Percentiles rank a stretch among this genome's conserved stretches.
Conservation (phyloP, 1,284 basidiomycete species). For the Apiotrichum mycotoxinovorans region DNA sequence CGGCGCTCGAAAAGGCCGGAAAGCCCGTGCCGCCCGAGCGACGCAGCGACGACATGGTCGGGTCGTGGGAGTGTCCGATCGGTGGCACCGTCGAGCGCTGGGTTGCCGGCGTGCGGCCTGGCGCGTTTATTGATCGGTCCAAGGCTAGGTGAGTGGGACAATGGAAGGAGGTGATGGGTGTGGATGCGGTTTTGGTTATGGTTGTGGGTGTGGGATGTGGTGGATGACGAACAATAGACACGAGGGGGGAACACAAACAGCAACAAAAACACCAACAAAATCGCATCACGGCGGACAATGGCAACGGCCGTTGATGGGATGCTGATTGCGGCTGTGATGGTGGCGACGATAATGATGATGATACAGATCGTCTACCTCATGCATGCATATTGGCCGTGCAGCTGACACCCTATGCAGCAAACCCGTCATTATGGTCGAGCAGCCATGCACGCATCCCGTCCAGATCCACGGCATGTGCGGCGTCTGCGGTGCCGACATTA, state of each 20-base stretch:
- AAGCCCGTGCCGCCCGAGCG: conserved; percentile 26
- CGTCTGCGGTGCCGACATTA: conserved; percentile 89
- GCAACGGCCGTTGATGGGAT: too few relatives aligned
- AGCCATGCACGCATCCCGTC: conserved; percentile 89
- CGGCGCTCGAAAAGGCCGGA: conserved; percentile 16
- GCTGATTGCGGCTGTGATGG: too few relatives aligned
- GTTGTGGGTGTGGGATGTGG: too few relatives aligned
- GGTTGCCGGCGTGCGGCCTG: conserved; percentile 34
- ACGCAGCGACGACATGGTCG: conserved; percentile 66
- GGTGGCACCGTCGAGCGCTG: conserved; percentile 58
- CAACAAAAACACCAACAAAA: too few relatives aligned
- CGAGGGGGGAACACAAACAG: too few relatives aligned
- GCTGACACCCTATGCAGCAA: conserved; percentile 31
- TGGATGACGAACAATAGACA: too few relatives aligned
- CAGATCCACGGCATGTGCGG: conserved; percentile 90
- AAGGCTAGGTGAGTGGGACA: conserved; percentile 27
- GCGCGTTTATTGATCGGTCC: conserved; percentile 34
- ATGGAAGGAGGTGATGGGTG: background rate
- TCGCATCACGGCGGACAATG: too few relatives aligned
- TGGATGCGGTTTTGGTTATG: too few relatives aligned
- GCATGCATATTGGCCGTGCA: background rate
- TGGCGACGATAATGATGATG: too few relatives aligned
- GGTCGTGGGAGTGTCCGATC: conserved; percentile 80
- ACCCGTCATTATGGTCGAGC: conserved; percentile 64
- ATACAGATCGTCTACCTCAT: too few relatives aligned